These are phyloP conservation scores for Colletotrichum musicola DNA, from an alignment of 2,329 filamentous ascomycete species.

Conservation along the genomic window DNA sequence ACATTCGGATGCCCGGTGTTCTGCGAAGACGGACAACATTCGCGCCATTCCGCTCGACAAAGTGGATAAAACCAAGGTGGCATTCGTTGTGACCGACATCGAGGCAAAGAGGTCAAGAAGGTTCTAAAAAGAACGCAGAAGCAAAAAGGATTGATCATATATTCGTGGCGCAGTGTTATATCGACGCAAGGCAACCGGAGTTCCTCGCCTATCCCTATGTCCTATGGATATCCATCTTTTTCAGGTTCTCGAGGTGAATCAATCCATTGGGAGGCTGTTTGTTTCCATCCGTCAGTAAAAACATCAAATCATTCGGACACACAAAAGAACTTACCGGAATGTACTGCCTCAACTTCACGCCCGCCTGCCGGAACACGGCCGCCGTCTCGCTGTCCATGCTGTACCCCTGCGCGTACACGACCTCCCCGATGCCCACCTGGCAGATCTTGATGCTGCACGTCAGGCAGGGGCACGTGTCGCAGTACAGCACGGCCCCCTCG, in stretches of 20 bases:
- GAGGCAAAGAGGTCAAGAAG: too few species aligned
- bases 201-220: too few species aligned
- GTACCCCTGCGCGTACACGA: slow-evolving; percentile 94
- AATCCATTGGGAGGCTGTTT: slow-evolving; percentile 72
- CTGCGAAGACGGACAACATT: too few species aligned
- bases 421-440: slow-evolving; percentile 94
- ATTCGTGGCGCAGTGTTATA: too few species aligned
- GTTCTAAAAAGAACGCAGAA: too few species aligned
- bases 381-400: slow-evolving; percentile 93
- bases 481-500: slow-evolving; percentile 87
- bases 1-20: too few species aligned
- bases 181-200: too few species aligned
- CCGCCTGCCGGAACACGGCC: slow-evolving; percentile 84
- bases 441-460: slow-evolving; percentile 99
- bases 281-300: neutral
- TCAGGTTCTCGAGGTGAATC: slow-evolving; percentile 73
- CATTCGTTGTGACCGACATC: too few species aligned
- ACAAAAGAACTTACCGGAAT: slow-evolving; percentile 74
- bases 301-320: slow-evolving; percentile 40
- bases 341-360: slow-evolving; percentile 88
- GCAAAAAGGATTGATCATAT: too few species aligned
- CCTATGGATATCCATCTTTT: slow-evolving; percentile 57
- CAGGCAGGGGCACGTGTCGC: slow-evolving; percentile 95
- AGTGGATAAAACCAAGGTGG: too few species aligned
- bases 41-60: too few species aligned